phyloP scores from a whole-genome alignment of 352 stramenopile species.

The Phytophthora tubulina region DNA sequence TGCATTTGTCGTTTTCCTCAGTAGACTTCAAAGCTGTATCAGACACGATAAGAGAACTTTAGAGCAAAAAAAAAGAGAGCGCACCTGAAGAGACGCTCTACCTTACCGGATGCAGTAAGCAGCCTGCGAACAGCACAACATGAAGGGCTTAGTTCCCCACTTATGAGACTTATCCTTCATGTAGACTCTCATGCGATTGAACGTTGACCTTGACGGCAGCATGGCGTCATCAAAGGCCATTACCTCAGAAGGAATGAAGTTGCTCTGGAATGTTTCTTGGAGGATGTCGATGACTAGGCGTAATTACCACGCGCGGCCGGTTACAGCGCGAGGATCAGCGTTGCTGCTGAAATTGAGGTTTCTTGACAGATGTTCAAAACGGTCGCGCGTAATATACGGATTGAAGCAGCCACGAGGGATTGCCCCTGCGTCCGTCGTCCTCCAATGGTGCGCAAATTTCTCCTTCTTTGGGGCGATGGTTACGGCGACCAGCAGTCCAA shows the following conservation, averaged over 20 bases:
- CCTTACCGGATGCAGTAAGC: constrained; percentile 15
- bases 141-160: constrained; percentile 7
- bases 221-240: constrained; percentile 11
- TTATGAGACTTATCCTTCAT: constrained; percentile 2
- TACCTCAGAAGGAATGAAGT: neutral
- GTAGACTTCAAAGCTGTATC: constrained; percentile 2
- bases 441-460: constrained; percentile 5
- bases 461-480: constrained; percentile 7
- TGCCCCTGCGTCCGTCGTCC: neutral
- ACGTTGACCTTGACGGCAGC: neutral
- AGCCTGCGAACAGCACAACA: neutral
- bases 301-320: constrained; percentile 17
- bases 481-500: neutral
- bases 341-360: constrained; percentile 33
- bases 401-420: constrained; percentile 7
- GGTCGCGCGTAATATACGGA: constrained; percentile 6
- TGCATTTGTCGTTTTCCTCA: constrained; percentile 1
- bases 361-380: constrained; percentile 6
- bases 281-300: constrained; percentile 1
- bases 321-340: neutral
- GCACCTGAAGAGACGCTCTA: neutral
- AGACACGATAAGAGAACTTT: constrained; percentile 6
- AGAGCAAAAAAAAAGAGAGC: constrained; percentile 2
- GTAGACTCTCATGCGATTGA: constrained; percentile 10
- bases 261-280: constrained; percentile 11